Percentiles rank a stretch among this genome's conserved stretches.
These are phyloP conservation scores for Caloboletus firmus DNA, from an alignment of 1,284 basidiomycete species.

Conservation along the genomic window DNA sequence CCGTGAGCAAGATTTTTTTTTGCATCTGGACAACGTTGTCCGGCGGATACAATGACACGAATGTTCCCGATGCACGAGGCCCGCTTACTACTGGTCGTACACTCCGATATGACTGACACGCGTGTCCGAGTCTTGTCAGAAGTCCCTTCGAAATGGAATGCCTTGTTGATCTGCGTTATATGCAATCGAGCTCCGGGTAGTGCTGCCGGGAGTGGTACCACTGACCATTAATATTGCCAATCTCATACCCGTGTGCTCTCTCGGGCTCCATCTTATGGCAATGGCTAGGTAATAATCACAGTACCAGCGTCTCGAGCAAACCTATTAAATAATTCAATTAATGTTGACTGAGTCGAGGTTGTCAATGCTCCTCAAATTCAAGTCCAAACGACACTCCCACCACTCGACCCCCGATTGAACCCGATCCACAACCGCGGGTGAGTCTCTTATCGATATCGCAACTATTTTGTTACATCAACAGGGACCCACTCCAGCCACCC, in stretches of 20 bases:
- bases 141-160: constrained; percentile 20
- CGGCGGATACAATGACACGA: constrained; percentile 21
- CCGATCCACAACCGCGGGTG: constrained; percentile 2
- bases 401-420: neutral
- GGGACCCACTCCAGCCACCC: neutral
- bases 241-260: constrained; percentile 5
- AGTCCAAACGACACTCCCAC: constrained; percentile 1
- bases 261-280: neutral
- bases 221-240: constrained; percentile 4
- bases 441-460: constrained; percentile 5
- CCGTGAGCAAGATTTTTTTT: constrained; percentile 8
- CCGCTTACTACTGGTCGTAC: constrained; percentile 7
- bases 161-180: constrained; percentile 20
- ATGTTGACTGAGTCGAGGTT: constrained; percentile 13
- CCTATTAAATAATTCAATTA: neutral
- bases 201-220: neutral
- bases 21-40: constrained; percentile 23
- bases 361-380: neutral
- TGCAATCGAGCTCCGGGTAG: constrained; percentile 11
- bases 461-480: neutral
- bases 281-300: neutral
- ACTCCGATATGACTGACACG: constrained; percentile 20
- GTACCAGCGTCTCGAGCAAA: neutral
- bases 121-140: constrained; percentile 28
- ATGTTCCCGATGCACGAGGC: constrained; percentile 22